Evolutionary conservation across 192 early-diverging fungal species (phyloP).

Genomic region (Gaertneriomyces semiglobifer): DNA sequence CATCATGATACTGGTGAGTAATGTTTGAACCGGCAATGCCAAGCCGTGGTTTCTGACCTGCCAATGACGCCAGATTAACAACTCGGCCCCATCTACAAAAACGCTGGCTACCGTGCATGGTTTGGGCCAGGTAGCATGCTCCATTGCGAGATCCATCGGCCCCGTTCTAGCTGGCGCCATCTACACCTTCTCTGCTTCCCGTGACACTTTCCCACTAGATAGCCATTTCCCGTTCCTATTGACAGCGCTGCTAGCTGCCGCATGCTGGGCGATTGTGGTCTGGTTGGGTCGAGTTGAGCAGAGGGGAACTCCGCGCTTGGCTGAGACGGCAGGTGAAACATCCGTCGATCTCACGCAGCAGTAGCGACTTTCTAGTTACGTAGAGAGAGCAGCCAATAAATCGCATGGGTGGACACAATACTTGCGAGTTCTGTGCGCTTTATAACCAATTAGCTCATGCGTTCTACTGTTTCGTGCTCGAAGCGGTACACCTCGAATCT

Average conservation of each 20-base stretch:
- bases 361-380: too few relatives aligned
- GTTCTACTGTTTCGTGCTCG: too few relatives aligned
- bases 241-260: conserved; percentile 4
- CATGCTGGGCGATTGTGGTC: neutral
- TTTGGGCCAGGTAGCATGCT: conserved; percentile 29
- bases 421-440: too few relatives aligned
- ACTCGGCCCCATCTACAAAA: conserved; percentile 24
- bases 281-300: neutral
- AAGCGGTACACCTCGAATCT: too few relatives aligned
- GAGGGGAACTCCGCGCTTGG: too few relatives aligned
- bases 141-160: conserved; percentile 27
- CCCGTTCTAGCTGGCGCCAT: conserved; percentile 31
- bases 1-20: conserved; percentile 27
- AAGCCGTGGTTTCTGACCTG: neutral
- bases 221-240: conserved; percentile 33
- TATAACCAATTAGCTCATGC: too few relatives aligned
- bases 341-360: too few relatives aligned
- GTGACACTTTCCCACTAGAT: conserved; percentile 30
- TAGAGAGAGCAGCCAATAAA: too few relatives aligned
- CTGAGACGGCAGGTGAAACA: too few relatives aligned
- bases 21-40: neutral
- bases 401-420: too few relatives aligned
- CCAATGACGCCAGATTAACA: conserved; percentile 23
- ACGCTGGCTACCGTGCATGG: conserved; percentile 37
- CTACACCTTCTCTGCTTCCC: conserved; percentile 21